A percentile compares a stretch with the other conserved stretches of the same genome.
Conservation (phyloP, 2,329 filamentous ascomycete genomes). For the Xylariaceae sp. region DNA sequence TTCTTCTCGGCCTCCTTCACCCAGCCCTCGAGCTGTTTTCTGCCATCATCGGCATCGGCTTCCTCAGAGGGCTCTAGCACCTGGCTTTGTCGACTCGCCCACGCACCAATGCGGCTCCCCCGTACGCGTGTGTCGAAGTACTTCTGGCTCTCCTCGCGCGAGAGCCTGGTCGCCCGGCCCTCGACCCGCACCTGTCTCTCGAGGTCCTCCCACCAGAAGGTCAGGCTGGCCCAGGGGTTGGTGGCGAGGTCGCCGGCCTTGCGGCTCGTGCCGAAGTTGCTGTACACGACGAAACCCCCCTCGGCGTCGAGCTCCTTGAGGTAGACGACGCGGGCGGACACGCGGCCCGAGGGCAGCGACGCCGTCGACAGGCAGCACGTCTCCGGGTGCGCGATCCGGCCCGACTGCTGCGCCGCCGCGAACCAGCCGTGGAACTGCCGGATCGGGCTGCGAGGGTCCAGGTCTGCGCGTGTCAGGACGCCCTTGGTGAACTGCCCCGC, state of each 20-base stretch:
- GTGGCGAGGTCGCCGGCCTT: slow-evolving; percentile 61
- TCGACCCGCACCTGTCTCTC: slow-evolving; percentile 92
- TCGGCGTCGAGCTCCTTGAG: slow-evolving; percentile 82
- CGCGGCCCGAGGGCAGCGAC: slow-evolving; percentile 72
- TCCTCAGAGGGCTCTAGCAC: slow-evolving; percentile 51
- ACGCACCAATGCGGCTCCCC: slow-evolving; percentile 81
- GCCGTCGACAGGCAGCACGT: slow-evolving; percentile 85
- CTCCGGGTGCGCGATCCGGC: slow-evolving; percentile 67
- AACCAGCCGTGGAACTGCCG: slow-evolving; percentile 91
- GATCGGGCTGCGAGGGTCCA: slow-evolving; percentile 60
- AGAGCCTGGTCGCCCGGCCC: slow-evolving; percentile 63
- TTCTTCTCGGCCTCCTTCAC: slow-evolving; percentile 70
- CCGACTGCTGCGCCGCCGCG: slow-evolving; percentile 54
- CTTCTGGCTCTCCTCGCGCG: slow-evolving; percentile 62
- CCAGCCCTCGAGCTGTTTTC: slow-evolving; percentile 68
- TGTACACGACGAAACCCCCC: slow-evolving; percentile 91
- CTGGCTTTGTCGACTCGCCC: slow-evolving; percentile 85
- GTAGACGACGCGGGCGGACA: slow-evolving; percentile 84
- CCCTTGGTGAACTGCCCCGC: slow-evolving; percentile 70
- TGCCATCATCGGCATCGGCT: slow-evolving; percentile 54
- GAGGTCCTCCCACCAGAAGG: slow-evolving; percentile 83
- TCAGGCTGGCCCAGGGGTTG: slow-evolving; percentile 76
- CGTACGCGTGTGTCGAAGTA: slow-evolving; percentile 67
- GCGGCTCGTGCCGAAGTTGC: slow-evolving; percentile 77
- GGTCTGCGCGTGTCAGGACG: slow-evolving; percentile 55